A percentile compares a stretch with the other conserved stretches of the same genome.
Evolutionary conservation across 805 yeast genomes (phyloP).

Genomic region (Maudiozyma serrabonitensis): DNA sequence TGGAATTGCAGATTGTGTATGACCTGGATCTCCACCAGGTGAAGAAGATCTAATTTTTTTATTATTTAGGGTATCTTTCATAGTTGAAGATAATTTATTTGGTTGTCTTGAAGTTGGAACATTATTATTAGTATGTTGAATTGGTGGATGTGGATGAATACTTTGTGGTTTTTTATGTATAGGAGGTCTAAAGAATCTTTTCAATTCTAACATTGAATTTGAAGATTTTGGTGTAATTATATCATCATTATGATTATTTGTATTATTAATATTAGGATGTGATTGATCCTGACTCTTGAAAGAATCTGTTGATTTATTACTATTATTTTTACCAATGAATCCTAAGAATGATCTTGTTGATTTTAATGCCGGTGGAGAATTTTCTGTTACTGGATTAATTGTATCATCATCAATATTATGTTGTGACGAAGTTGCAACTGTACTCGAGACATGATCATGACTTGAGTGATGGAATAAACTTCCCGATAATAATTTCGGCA

Average conservation of each 20-base stretch:
- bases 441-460: not conserved
- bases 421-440: not conserved
- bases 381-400: no score
- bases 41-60: constrained; percentile 7
- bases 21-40: constrained; percentile 6
- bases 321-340: constrained; percentile 18
- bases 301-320: constrained; percentile 14
- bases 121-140: not conserved
- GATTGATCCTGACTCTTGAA: not conserved
- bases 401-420: no score
- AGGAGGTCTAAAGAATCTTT: constrained; percentile 55
- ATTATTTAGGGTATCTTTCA: not conserved
- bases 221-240: constrained; percentile 10
- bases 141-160: constrained; percentile 5
- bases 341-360: constrained; percentile 19
- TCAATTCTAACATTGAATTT: constrained; percentile 55
- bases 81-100: not conserved
- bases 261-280: not conserved
- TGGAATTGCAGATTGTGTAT: constrained; percentile 27
- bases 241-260: not conserved
- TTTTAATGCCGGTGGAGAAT: constrained; percentile 6
- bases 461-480: constrained; percentile 14
- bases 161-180: not conserved
- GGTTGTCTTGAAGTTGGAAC: not conserved
- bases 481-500: constrained; percentile 22